Percentiles rank a stretch among this genome's conserved stretches.
phyloP scores from a whole-genome alignment of 2,329 filamentous ascomycete genomes.

The Fusarium burgessii region DNA sequence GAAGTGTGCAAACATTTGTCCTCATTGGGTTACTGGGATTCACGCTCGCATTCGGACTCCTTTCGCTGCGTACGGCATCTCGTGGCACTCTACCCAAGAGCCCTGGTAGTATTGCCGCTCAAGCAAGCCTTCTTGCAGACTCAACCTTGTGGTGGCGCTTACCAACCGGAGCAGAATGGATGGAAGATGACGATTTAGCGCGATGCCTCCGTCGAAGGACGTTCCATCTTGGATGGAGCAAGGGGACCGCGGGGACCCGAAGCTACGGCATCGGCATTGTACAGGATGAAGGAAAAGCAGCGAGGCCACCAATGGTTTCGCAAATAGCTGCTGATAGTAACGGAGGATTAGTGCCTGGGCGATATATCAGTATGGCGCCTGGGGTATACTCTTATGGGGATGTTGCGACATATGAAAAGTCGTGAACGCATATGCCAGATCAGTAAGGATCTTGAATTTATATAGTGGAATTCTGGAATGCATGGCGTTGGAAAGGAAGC shows the following conservation, averaged over 20 bases:
- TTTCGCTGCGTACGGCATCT: slow-evolving; percentile 42
- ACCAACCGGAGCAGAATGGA: slow-evolving; percentile 46
- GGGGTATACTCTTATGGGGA: slow-evolving; percentile 46
- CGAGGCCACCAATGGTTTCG: slow-evolving; percentile 12
- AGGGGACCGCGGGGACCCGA: slow-evolving; percentile 27
- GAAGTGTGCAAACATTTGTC: slow-evolving; percentile 37
- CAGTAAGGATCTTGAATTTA: slow-evolving; percentile 1
- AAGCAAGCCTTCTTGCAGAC: slow-evolving; percentile 47
- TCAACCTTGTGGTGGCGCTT: slow-evolving; percentile 47
- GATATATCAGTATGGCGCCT: slow-evolving; percentile 46
- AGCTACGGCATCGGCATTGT: slow-evolving; percentile 46
- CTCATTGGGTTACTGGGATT: slow-evolving; percentile 40
- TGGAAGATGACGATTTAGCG: slow-evolving; percentile 44
- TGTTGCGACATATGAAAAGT: slow-evolving; percentile 37
- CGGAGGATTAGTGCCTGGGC: slow-evolving; percentile 20
- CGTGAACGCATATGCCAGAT: not conserved
- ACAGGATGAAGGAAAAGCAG: slow-evolving; percentile 44
- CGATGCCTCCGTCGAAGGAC: slow-evolving; percentile 45
- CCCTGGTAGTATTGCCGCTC: slow-evolving; percentile 48
- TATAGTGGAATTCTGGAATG: slow-evolving; percentile 9
- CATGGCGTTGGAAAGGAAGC: slow-evolving; percentile 35
- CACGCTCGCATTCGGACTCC: slow-evolving; percentile 36
- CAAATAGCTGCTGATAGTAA: slow-evolving; percentile 23
- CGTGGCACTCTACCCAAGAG: slow-evolving; percentile 43
- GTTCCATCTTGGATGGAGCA: slow-evolving; percentile 44